A percentile compares a stretch with the other conserved stretches of the same genome.
phyloP scores from a whole-genome alignment of 2,329 filamentous ascomycete species.

The Zasmidium cellare region DNA sequence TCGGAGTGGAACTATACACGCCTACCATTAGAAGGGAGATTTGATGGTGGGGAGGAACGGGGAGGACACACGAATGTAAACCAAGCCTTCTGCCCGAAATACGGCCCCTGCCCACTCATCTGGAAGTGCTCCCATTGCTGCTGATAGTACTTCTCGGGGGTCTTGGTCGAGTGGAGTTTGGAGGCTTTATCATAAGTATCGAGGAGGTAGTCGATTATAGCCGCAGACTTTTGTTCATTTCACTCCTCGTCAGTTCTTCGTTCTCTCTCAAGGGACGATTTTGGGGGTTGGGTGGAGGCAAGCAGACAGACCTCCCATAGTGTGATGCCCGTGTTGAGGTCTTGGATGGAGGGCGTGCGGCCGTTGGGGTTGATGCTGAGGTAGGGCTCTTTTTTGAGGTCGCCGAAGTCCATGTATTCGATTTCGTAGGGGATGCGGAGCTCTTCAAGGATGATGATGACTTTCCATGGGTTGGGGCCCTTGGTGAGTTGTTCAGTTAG shows the following conservation, averaged over 20 bases:
- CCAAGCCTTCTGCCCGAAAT: conserved; percentile 48
- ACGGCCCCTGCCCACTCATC: conserved; percentile 32
- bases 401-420: conserved; percentile 38
- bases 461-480: conserved; percentile 47
- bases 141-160: conserved; percentile 26
- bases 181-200: conserved; percentile 35
- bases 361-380: conserved; percentile 44
- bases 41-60: conserved; percentile 3
- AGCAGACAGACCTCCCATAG: conserved; percentile 33
- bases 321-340: conserved; percentile 46
- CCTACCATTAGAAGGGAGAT: not conserved
- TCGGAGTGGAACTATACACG: conserved; percentile 26
- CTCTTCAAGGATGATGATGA: conserved; percentile 47
- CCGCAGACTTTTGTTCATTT: conserved; percentile 18
- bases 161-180: conserved; percentile 25
- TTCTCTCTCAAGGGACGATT: too few species aligned
- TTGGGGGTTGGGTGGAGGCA: too few species aligned
- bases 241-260: too few species aligned
- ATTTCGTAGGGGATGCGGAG: conserved; percentile 43
- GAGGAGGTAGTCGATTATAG: conserved; percentile 30
- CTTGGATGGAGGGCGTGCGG: conserved; percentile 44
- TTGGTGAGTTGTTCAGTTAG: not conserved
- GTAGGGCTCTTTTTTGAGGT: conserved; percentile 44
- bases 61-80: conserved; percentile 39
- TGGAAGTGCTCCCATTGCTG: conserved; percentile 37